phyloP scores from a whole-genome alignment of 805 yeast species.

The Schizosaccharomyces osmophilus region DNA sequence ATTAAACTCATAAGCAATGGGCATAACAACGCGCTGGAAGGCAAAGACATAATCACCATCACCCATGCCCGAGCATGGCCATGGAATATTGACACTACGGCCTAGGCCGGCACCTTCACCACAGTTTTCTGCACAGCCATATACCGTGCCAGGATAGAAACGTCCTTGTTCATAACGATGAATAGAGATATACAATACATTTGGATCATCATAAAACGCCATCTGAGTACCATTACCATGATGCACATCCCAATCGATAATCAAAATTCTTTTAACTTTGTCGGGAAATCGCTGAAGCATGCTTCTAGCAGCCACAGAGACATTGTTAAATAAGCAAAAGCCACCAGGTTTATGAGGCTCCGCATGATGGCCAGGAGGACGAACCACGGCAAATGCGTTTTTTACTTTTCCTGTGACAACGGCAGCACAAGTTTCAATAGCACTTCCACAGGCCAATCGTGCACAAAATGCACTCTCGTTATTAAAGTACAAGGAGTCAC shows the following conservation, averaged over 20 bases:
- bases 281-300: constrained; percentile 69
- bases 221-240: constrained; percentile 98
- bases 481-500: constrained; percentile 87
- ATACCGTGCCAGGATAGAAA: constrained; percentile 81
- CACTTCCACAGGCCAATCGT: constrained; percentile 82
- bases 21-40: constrained; percentile 62
- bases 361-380: constrained; percentile 99
- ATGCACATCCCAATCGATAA: constrained; percentile 95
- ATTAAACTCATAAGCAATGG: constrained; percentile 64
- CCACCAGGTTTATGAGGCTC: constrained; percentile 96
- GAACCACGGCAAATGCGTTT: constrained; percentile 76
- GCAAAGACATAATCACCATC: constrained; percentile 93
- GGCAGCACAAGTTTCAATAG: constrained; percentile 86
- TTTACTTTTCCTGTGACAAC: constrained; percentile 82
- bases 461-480: constrained; percentile 76
- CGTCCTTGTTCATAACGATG: constrained; percentile 83
- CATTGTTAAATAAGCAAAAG: constrained; percentile 84
- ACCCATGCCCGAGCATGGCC: constrained; percentile 78
- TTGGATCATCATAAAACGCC: constrained; percentile 67
- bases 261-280: constrained; percentile 46
- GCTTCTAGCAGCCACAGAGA: constrained; percentile 84
- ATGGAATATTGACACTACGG: constrained; percentile 68
- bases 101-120: constrained; percentile 83
- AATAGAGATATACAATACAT: constrained; percentile 71
- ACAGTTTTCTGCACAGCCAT: constrained; percentile 55